Base-by-base conservation (phyloP, 2,329 filamentous ascomycete species). In the Fusarium vanettenii region DNA sequence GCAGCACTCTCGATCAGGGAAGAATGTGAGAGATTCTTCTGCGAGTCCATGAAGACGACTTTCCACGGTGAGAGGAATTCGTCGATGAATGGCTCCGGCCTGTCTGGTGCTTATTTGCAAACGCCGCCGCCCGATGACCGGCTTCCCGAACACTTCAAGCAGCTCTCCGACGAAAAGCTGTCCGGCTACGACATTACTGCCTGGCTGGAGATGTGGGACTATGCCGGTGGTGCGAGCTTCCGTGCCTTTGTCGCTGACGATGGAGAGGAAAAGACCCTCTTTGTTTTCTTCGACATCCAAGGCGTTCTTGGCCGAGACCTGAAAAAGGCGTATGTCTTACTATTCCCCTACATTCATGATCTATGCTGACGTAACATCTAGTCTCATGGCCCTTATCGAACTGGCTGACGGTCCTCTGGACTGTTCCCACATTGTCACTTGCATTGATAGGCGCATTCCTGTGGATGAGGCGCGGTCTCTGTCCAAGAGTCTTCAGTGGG, bases 11-110 rank as follows among this genome's bases (percentile, higher is more conserved):
- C 92, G 88, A 97, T 98, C 90, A 95, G 93, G 94, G 95, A 93
- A 95, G 95, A 98, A 94, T 97, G 95, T 98, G 95, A 98, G 95
- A 98, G 95, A 90, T 96, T 98, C 93, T 97, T 98, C 91, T 98
- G 95, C 88, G 95, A 96, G 93, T 93, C 92, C 90, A 94, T 98
- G 92, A 93, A 91, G 87, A 88, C 92, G 88, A 93, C 94, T 89
- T 98, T 98, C 92, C 94, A 93, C 90, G 95, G 94, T 97, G 95
- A 97, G 95, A 92, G 93, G 93, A 92, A 92, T 87, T 85, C 87
- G 89, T 90, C 86, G 84, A 86, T 87, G 88, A 89, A 92, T 91
- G 93, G 91, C 93, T 96, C 94, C 91, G 91, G 93, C 91, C 92
- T 93, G 90, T 92, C 93, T 91, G 92, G 91, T 96, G 91, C 92